Conservation (phyloP, 2,329 filamentous ascomycete species). For the Chrysosporium keratinophilum region DNA sequence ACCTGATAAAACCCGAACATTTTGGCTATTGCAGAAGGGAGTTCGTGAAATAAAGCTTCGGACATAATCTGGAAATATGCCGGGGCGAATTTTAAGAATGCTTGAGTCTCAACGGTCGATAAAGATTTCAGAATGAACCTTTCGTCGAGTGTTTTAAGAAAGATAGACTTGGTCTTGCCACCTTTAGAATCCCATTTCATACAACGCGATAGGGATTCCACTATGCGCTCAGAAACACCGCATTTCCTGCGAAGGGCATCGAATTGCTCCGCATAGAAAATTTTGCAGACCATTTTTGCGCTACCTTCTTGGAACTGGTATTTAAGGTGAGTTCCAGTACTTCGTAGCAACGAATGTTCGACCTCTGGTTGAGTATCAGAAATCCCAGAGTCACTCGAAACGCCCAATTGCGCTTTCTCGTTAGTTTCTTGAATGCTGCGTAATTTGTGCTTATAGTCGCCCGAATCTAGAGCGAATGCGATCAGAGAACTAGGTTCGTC, state of each 20-base stretch:
- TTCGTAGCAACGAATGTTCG: constrained; percentile 72
- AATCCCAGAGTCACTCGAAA: constrained; percentile 28
- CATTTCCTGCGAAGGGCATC: constrained; percentile 89
- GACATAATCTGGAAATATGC: constrained; percentile 98
- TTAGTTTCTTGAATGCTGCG: constrained; percentile 31
- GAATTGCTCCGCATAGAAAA: constrained; percentile 97
- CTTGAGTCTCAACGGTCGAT: constrained; percentile 80
- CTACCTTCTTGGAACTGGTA: constrained; percentile 90
- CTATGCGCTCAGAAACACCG: constrained; percentile 82
- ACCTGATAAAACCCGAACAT: constrained; percentile 99
- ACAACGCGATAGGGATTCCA: constrained; percentile 89
- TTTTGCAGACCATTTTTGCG: constrained; percentile 95
- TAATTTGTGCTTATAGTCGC: constrained; percentile 76
- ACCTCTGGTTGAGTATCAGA: constrained; percentile 58
- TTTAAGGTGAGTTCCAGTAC: constrained; percentile 84
- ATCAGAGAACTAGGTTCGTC: constrained; percentile 96
- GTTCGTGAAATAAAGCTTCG: constrained; percentile 85
- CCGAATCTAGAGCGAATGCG: constrained; percentile 78
- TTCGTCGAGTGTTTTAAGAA: constrained; percentile 91
- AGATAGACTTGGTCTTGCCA: constrained; percentile 94
- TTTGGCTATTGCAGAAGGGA: constrained; percentile 95
- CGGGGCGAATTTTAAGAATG: constrained; percentile 89
- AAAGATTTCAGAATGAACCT: constrained; percentile 87
- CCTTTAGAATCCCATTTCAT: constrained; percentile 97
- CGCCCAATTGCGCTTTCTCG: constrained; percentile 23